Conservation (phyloP, 2,329 filamentous ascomycete genomes). For the Botryotinia narcissicola region DNA sequence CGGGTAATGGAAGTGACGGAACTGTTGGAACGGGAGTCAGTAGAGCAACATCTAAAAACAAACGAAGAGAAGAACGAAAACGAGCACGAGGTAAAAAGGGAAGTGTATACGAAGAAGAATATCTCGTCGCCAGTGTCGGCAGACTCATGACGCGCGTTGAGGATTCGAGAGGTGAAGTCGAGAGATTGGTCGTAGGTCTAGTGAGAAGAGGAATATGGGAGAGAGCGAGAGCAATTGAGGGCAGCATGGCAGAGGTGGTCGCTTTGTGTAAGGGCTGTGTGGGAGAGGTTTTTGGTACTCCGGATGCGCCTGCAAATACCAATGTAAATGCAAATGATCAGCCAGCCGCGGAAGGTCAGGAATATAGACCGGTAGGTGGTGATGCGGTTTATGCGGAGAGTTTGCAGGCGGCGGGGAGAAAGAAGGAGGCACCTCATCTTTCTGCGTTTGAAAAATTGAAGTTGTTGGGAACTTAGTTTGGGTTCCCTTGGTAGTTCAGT, state of each 20-base stretch:
- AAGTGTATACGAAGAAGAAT: conserved; percentile 97
- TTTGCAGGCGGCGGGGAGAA: conserved; percentile 33
- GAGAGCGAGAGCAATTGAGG: conserved; percentile 74
- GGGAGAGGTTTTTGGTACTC: conserved; percentile 63
- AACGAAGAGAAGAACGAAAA: conserved; percentile 89
- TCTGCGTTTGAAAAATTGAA: conserved; percentile 45
- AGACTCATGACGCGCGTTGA: conserved; percentile 82
- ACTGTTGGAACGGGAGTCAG: conserved; percentile 72
- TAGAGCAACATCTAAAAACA: conserved; percentile 82
- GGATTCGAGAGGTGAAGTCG: conserved; percentile 65
- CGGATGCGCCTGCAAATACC: neutral
- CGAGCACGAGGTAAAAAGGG: conserved; percentile 92
- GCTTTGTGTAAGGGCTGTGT: conserved; percentile 66
- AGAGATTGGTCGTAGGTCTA: conserved; percentile 72
- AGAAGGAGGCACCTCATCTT: conserved; percentile 36
- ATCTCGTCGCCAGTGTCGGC: conserved; percentile 83
- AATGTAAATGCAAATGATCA: neutral
- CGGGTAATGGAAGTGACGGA: conserved; percentile 55
- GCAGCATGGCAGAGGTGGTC: conserved; percentile 70
- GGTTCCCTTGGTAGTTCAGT: neutral
- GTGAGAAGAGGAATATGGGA: conserved; percentile 83
- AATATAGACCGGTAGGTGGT: conserved; percentile 35
- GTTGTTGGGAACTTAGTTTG: conserved; percentile 38
- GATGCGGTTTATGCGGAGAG: conserved; percentile 39
- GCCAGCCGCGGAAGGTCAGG: conserved; percentile 21